Evolutionary conservation across 176 grass and related monocot species (phyloP).

Genomic region (Carex cristatella): DNA sequence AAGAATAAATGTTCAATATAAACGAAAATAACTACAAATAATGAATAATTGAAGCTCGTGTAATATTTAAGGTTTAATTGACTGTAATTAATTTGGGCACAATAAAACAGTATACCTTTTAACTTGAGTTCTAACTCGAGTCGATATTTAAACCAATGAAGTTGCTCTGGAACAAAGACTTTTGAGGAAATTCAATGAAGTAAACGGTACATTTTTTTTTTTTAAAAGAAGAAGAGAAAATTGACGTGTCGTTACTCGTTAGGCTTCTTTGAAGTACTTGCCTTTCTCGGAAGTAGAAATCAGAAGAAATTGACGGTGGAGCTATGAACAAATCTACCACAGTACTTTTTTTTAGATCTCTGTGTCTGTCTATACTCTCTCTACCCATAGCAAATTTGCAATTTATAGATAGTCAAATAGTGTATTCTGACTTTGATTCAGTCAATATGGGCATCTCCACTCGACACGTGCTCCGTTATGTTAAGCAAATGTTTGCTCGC

Average conservation of each 20-base stretch:
- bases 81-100: neutral
- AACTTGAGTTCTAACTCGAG: neutral
- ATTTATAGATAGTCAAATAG: neutral
- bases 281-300: neutral
- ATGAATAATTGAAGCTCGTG: too few relatives aligned
- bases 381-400: neutral
- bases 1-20: too few relatives aligned
- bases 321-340: neutral
- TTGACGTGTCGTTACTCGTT: neutral
- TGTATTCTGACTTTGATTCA: neutral
- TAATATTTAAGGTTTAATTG: neutral
- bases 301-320: neutral
- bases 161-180: neutral
- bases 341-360: neutral
- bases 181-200: neutral
- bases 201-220: neutral
- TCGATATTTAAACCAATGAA: neutral
- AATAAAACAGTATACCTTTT: neutral
- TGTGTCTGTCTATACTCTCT: neutral
- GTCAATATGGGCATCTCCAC: neutral
- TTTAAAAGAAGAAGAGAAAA: neutral
- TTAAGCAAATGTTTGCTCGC: slow-evolving; percentile 9
- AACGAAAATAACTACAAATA: neutral
- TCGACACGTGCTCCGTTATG: neutral
- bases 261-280: neutral